A percentile compares a stretch with the other conserved stretches of the same genome.
Evolutionary conservation across 108 stramenopile genomes (phyloP).

Genomic region (Schizochytrium sp.): DNA sequence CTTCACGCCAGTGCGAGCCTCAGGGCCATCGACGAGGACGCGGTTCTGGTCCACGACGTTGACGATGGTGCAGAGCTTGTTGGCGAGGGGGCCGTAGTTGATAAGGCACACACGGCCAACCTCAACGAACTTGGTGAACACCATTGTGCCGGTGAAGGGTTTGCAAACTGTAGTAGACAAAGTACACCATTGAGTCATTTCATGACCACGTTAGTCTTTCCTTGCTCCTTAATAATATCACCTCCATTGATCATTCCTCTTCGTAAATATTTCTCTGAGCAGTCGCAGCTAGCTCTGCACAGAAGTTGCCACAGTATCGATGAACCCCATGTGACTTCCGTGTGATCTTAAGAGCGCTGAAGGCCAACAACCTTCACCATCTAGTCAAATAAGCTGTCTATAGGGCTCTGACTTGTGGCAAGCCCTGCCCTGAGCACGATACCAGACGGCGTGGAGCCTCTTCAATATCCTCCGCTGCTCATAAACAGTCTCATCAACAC

Average conservation of each 20-base stretch:
- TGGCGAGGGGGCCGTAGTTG: conserved; percentile 94
- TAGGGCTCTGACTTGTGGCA: too few relatives aligned
- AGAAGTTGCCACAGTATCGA: not conserved
- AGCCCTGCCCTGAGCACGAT: too few relatives aligned
- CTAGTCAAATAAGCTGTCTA: too few relatives aligned
- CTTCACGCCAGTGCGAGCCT: conserved; percentile 84
- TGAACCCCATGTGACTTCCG: too few relatives aligned
- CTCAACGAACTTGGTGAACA: conserved; percentile 96
- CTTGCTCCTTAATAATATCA: not conserved
- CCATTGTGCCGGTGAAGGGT: conserved; percentile 73
- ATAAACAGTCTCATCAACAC: too few relatives aligned
- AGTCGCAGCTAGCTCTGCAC: not conserved
- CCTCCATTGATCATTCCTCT: not conserved
- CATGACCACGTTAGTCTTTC: not conserved
- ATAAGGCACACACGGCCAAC: conserved; percentile 97
- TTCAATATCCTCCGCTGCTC: too few relatives aligned
- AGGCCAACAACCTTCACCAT: too few relatives aligned
- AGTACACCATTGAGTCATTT: not conserved
- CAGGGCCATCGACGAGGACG: conserved; percentile 93
- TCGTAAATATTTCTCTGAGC: not conserved
- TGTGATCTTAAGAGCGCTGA: too few relatives aligned
- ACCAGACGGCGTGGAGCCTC: too few relatives aligned
- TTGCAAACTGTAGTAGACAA: not conserved
- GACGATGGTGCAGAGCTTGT: conserved; percentile 95
- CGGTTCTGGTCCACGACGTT: conserved; percentile 96